These are phyloP conservation scores for Spencermartinsiella ligniputridi DNA, from an alignment of 1,139 yeast genomes.

Conservation along the genomic window DNA sequence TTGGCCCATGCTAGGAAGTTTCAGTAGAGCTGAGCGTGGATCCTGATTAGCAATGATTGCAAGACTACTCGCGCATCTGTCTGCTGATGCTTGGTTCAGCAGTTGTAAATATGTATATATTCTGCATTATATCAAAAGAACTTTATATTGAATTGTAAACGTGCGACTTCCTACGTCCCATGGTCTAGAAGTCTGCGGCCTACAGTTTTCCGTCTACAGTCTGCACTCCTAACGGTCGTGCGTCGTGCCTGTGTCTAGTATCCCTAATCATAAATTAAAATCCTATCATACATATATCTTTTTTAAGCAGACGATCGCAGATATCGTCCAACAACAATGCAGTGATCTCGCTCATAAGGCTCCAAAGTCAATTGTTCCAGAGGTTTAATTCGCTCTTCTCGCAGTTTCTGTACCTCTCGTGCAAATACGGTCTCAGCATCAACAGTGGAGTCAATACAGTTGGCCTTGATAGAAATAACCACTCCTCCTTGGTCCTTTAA, in stretches of 20 bases:
- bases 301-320: conserved; percentile 70
- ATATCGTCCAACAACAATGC: conserved; percentile 96
- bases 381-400: conserved; percentile 98
- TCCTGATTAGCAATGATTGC: too few species aligned
- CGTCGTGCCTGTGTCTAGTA: too few species aligned
- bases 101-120: conserved; percentile 1
- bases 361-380: conserved; percentile 97
- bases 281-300: too few species aligned
- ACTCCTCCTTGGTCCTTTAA: conserved; percentile 98
- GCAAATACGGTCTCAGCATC: conserved; percentile 99
- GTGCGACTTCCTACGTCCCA: too few species aligned
- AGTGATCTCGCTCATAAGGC: conserved; percentile 99
- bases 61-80: too few species aligned
- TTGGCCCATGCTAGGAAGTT: conserved; percentile 25
- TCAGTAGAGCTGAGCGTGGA: too few species aligned
- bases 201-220: too few species aligned
- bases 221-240: too few species aligned
- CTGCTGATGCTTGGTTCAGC: too few species aligned
- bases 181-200: too few species aligned
- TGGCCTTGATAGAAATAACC: conserved; percentile 96
- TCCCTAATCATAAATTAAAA: too few species aligned
- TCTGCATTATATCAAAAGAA: background rate
- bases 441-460: conserved; percentile 99
- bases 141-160: background rate
- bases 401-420: conserved; percentile 96